Base-by-base conservation (phyloP, 192 early-diverging fungal species). In the Coemansia sp. region DNA sequence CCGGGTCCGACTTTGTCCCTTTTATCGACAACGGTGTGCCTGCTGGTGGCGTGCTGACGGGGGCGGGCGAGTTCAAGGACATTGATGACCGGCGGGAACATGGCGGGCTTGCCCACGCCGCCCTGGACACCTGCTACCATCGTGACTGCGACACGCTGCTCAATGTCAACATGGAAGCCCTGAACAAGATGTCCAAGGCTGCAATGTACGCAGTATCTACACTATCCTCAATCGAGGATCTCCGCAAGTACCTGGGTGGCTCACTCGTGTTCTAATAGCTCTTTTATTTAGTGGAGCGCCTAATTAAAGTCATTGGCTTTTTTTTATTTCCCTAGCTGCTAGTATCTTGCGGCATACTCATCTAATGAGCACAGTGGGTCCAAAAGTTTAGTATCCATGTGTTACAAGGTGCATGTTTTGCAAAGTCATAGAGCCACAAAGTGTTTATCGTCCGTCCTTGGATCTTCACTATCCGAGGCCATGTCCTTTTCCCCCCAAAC, bases 111-210 rank as follows among this genome's bases (percentile, higher is more conserved):
- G 82, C 84, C 0, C 75, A 80, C 36, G 79, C 78, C 0, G 64
- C 84, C 13, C 62, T 82, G 21, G 84, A 86, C 17, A 73, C 82
- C 16, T 86, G 84, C 60, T 83, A 86, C 42, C 84, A 86, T 47
- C 74, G 80, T 42, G 62, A 78, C 44, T 86, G 84, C 58, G 84
- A 86, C 53, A 77, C 73, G 0, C 22, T 82, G 4, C 68, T 80
- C n/a, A 83, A 86, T 52, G 61, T 86, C 19, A 81, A 74, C 55
- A 64, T 78, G 36, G 57, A 64, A 8, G 84, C 79, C 4, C 54
- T 86, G 21, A 33, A 55, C 39, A 50, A 36, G 16, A 71, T 77
- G 75, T 70, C 75, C 1, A 53, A 61, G 19, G 75, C 75, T 2
- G 75, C 75, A 11, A 73, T 73, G 69, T 57, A 73, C 29, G 63